A percentile compares a stretch with the other conserved stretches of the same genome.
Evolutionary conservation across 768 basidiomycete genomes (phyloP).

Genomic region (Lentinula guzmanii): DNA sequence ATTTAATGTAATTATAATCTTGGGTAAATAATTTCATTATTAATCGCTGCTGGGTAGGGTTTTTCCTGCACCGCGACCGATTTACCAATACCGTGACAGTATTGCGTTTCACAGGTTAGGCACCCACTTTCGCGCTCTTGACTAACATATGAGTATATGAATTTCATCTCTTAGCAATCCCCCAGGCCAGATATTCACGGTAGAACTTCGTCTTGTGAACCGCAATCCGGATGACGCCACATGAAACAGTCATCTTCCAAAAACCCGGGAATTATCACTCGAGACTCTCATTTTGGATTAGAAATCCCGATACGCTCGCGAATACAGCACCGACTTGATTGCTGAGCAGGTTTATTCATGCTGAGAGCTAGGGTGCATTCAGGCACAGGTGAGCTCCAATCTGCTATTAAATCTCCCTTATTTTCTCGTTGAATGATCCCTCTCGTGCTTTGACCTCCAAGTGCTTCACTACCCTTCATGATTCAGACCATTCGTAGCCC

Average conservation of each 20-base stretch:
- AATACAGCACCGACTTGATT: neutral
- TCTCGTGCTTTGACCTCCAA: too few species aligned
- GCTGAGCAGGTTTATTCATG: neutral
- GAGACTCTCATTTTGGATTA: neutral
- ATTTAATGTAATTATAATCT: neutral
- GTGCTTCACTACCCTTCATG: too few species aligned
- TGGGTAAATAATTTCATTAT: slow-evolving; percentile 6
- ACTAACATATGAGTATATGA: slow-evolving; percentile 33
- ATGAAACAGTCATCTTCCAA: too few species aligned
- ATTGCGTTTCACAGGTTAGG: neutral
- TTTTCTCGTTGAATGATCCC: too few species aligned
- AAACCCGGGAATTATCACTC: too few species aligned
- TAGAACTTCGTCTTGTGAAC: too few species aligned
- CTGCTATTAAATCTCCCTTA: too few species aligned
- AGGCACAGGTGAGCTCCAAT: too few species aligned
- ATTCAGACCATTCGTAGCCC: neutral
- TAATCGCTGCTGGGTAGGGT: slow-evolving; percentile 25
- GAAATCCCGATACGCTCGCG: neutral
- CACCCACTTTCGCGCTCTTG: slow-evolving; percentile 20
- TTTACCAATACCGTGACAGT: slow-evolving; percentile 26
- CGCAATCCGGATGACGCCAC: too few species aligned
- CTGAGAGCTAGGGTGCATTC: too few species aligned
- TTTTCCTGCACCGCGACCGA: slow-evolving; percentile 28
- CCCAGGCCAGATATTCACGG: too few species aligned
- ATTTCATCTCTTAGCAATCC: slow-evolving; percentile 15